Conservation (phyloP, 1,284 basidiomycete genomes). For the Malassezia brasiliensis region DNA sequence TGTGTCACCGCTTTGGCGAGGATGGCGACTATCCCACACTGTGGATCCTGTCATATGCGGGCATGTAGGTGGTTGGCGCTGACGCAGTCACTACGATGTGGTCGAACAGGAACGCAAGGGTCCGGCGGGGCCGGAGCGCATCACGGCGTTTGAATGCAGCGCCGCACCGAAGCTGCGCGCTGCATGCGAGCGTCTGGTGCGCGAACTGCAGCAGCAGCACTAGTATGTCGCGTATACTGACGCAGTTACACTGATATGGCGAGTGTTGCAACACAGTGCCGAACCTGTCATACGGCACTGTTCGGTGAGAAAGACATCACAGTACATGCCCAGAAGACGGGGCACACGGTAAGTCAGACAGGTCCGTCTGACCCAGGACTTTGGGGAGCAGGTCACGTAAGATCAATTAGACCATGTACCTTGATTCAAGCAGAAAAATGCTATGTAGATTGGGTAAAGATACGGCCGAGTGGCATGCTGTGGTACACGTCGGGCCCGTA, state of each 20-base stretch:
- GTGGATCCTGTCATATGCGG: conserved; percentile 6
- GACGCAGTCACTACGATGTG: conserved; percentile 6
- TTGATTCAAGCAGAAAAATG: neutral
- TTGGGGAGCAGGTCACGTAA: neutral
- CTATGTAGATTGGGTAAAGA: neutral
- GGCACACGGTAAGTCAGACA: conserved; percentile 1
- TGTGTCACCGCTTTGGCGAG: conserved; percentile 8
- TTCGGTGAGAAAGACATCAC: neutral
- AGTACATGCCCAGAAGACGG: neutral
- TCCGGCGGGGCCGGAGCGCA: neutral
- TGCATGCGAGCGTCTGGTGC: neutral
- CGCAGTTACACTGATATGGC: conserved; percentile 1
- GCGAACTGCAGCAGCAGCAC: neutral
- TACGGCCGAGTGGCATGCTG: neutral
- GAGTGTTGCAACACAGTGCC: neutral
- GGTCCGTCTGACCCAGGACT: neutral
- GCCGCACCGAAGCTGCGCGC: no score
- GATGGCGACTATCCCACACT: neutral
- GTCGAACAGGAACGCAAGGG: neutral
- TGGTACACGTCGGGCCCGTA: neutral
- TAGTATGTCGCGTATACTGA: neutral
- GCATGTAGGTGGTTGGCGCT: conserved; percentile 1
- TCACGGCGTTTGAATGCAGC: no score
- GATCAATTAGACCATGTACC: neutral
- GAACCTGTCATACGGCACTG: neutral